Evolutionary conservation across 345 rosid species (phyloP), one percentile per base, ranked within the genome.

Genomic region (Rhizophora mangle): DNA sequence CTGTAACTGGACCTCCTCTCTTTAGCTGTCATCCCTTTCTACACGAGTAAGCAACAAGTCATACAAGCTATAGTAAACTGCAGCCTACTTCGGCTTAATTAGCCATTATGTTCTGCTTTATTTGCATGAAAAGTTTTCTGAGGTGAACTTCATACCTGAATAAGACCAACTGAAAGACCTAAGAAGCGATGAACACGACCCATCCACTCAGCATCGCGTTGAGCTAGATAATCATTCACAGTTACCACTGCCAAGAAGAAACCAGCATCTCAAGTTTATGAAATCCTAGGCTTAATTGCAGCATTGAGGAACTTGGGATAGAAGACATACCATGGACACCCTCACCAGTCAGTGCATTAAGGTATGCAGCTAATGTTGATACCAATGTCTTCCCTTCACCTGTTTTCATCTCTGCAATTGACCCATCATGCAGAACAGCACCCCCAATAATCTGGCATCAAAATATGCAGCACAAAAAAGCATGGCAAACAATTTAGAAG

Each of bases 171-270:
- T 65, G 98, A 91, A 76, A 93, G 94, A 72, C 97, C 97, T 78
- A 93, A 80, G 79, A 81, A 93, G 64, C 87, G 87, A 85, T 93
- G 94, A 80, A 93, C 92, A 74, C 94, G 96, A 36, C 97, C 98
- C 98, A 93, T 93, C 98, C 98, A 93, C 72, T 93, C 97, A 75
- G 98, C 98, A 85, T 93, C 98, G 67, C 98, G 97, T 75, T 86
- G 92, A 65, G 98, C 98, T 65, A 93, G 82, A 80, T 93, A 93
- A 83, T 93, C 96, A 79, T 93, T 93, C 70, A 93, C 98, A 32
- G 98, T 93, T 67, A 93, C 98, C 84, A 93, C 98, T 93, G 84
- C 69, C 70, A 72, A 77, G 69, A 55, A 71, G 74, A 74, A 13
- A 80, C 63, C 57, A 77, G 24, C 66, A 62, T 51, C 68, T 11